These are phyloP conservation scores for Botrytis deweyae DNA, from an alignment of 2,329 filamentous ascomycete species.

Conservation along the genomic window DNA sequence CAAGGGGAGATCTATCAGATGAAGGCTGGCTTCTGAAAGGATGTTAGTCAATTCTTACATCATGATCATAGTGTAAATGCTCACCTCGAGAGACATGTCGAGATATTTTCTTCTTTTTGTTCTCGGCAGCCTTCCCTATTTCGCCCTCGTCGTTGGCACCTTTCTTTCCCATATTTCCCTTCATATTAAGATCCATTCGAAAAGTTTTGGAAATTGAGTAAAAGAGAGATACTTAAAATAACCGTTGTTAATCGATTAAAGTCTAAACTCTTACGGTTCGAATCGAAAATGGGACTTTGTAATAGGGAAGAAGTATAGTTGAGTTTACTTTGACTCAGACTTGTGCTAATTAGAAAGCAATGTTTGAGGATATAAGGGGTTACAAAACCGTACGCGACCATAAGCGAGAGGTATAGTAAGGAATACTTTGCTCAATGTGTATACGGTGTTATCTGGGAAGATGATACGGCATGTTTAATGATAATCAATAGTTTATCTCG, in stretches of 20 bases:
- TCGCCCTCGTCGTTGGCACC: neutral
- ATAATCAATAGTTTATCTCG: too few relatives aligned
- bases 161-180: neutral
- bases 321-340: neutral
- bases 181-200: neutral
- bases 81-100: too few relatives aligned
- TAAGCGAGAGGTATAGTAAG: neutral
- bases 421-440: neutral
- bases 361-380: neutral
- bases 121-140: too few relatives aligned
- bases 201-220: too few relatives aligned
- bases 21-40: neutral
- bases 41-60: neutral
- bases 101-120: accelerated
- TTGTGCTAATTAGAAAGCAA: neutral
- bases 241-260: neutral
- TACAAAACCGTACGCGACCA: neutral
- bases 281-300: neutral
- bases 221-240: neutral
- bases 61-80: neutral
- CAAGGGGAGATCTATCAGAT: neutral
- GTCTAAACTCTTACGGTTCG: accelerated
- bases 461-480: too few relatives aligned
- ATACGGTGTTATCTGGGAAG: too few relatives aligned
- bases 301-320: accelerated